A percentile compares a stretch with the other conserved stretches of the same genome.
Evolutionary conservation across 805 yeast species (phyloP).

Genomic region (Teunomyces stri): DNA sequence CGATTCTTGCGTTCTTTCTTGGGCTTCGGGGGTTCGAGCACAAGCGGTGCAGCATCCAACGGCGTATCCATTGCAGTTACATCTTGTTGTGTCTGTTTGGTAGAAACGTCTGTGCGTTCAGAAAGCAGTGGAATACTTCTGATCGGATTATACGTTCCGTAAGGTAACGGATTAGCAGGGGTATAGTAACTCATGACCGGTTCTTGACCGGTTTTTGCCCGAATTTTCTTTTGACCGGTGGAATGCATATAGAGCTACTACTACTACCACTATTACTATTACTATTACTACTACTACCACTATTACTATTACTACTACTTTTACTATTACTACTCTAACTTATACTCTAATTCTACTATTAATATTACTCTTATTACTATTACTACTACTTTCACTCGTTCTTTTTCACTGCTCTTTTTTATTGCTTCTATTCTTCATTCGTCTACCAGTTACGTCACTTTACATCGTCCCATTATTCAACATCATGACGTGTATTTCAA

Average conservation of each 20-base stretch:
- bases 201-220: constrained; percentile 2
- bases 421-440: no score
- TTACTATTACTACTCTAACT: no score
- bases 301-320: neutral
- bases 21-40: neutral
- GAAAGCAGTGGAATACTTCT: constrained; percentile 5
- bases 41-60: neutral
- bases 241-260: neutral
- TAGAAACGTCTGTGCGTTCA: neutral
- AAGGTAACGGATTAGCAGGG: constrained; percentile 6
- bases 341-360: neutral
- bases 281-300: neutral
- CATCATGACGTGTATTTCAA: no score
- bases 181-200: constrained; percentile 9
- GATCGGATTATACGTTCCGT: constrained; percentile 10
- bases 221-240: neutral
- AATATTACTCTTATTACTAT: neutral
- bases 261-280: neutral
- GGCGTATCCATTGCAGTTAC: constrained; percentile 2
- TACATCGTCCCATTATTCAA: no score
- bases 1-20: constrained; percentile 39
- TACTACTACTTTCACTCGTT: neutral
- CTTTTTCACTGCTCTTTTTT: no score
- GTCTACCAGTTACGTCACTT: no score
- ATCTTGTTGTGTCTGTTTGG: neutral